A percentile compares a stretch with the other conserved stretches of the same genome.
phyloP scores from a whole-genome alignment of 2,329 filamentous ascomycete species.

The Coniella lustricola region DNA sequence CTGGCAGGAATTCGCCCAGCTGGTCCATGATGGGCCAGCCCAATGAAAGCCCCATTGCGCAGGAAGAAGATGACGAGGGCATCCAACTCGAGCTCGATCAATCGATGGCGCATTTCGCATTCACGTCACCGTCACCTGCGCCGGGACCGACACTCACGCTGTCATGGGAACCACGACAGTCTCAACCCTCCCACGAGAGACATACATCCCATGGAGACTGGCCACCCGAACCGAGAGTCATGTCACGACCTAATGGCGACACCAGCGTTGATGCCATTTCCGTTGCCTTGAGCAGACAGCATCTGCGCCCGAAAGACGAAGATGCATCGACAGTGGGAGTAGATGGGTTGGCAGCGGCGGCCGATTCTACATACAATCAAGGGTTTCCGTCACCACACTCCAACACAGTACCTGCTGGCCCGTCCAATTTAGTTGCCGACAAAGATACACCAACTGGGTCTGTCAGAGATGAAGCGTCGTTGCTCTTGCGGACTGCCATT shows the following conservation, averaged over 20 bases:
- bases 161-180: not conserved
- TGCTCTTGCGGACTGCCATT: not conserved
- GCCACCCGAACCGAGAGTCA: not conserved
- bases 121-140: not conserved
- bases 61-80: conserved; percentile 1
- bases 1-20: too few species aligned
- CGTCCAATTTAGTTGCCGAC: conserved; percentile 2
- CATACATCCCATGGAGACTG: not conserved
- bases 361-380: not conserved
- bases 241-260: not conserved
- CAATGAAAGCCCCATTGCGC: too few species aligned
- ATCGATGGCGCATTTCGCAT: not conserved
- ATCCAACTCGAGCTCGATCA: not conserved
- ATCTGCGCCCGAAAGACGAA: conserved; percentile 8
- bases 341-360: not conserved
- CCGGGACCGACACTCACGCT: too few species aligned
- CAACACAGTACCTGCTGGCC: not conserved
- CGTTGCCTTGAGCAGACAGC: conserved; percentile 12
- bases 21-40: too few species aligned
- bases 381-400: not conserved
- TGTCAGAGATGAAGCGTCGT: not conserved
- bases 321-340: not conserved
- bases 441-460: not conserved
- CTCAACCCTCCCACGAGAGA: not conserved
- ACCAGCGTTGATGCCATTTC: conserved; percentile 12